A percentile compares a stretch with the other conserved stretches of the same genome.
These are phyloP conservation scores for Solanum chiquidenum DNA, from an alignment of 257 asterid genomes.

Conservation along the genomic window DNA sequence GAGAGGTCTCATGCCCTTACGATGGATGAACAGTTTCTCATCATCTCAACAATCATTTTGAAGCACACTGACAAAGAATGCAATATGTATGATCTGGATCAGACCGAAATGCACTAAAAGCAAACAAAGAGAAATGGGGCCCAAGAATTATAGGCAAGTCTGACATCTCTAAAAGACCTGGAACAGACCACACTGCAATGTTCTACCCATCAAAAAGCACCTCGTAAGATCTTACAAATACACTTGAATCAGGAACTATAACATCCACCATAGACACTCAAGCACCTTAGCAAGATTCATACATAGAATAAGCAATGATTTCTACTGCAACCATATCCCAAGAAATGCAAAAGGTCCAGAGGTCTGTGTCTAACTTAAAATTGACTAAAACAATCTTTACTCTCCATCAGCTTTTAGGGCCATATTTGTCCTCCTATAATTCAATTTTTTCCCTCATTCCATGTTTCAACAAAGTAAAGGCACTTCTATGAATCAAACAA, in stretches of 20 bases:
- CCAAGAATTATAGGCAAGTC: background rate
- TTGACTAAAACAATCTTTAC: background rate
- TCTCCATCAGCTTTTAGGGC: background rate
- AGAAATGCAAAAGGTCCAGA: background rate
- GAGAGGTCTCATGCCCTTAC: background rate
- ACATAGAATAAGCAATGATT: background rate
- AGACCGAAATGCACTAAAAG: background rate
- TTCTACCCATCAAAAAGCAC: background rate
- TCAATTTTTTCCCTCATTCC: background rate
- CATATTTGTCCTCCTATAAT: background rate
- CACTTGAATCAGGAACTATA: background rate
- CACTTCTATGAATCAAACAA: background rate
- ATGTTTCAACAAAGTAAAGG: background rate
- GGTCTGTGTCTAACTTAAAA: background rate
- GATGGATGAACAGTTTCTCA: background rate
- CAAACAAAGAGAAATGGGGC: background rate
- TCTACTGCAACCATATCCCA: background rate
- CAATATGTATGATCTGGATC: background rate
- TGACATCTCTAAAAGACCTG: background rate
- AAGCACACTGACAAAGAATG: background rate
- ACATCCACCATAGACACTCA: background rate
- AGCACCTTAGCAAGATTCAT: background rate
- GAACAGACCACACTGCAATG: background rate
- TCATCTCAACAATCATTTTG: background rate
- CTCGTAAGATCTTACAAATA: background rate